phyloP scores from a whole-genome alignment of 257 asterid species.

The Euphrasia confusa region DNA sequence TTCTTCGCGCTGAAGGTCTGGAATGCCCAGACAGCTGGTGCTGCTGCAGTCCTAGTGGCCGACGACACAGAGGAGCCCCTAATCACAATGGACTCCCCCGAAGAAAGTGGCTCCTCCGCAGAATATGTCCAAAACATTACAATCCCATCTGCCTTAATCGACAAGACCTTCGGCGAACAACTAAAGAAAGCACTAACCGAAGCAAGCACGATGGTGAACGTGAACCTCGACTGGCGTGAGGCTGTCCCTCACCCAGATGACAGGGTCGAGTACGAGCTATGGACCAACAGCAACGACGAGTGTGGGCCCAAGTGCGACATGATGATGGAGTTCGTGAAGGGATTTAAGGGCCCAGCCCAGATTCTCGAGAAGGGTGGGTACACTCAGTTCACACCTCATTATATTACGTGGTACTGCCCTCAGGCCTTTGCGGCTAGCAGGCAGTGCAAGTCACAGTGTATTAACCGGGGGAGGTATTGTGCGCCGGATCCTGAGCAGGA shows the following conservation, averaged over 20 bases:
- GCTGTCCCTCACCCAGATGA: slow-evolving; percentile 55
- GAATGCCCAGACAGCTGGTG: slow-evolving; percentile 54
- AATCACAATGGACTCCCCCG: slow-evolving; percentile 48
- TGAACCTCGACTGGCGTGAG: slow-evolving; percentile 56
- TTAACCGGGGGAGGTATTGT: slow-evolving; percentile 50
- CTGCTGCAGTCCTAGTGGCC: slow-evolving; percentile 56
- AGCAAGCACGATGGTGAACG: slow-evolving; percentile 38
- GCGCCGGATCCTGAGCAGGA: slow-evolving; percentile 56
- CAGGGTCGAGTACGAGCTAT: slow-evolving; percentile 40
- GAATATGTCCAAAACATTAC: slow-evolving; percentile 39
- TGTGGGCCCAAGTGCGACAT: slow-evolving; percentile 47
- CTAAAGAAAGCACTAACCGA: slow-evolving; percentile 32
- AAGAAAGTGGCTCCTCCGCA: slow-evolving; percentile 38
- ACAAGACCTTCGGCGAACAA: slow-evolving; percentile 38
- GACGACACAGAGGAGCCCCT: slow-evolving; percentile 38
- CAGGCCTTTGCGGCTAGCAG: slow-evolving; percentile 44
- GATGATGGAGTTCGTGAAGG: slow-evolving; percentile 49
- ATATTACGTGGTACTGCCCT: slow-evolving; percentile 53
- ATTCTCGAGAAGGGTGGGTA: slow-evolving; percentile 51
- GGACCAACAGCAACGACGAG: slow-evolving; percentile 40
- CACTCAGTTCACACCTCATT: slow-evolving; percentile 50
- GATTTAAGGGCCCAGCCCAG: slow-evolving; percentile 51
- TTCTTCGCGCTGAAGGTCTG: slow-evolving; percentile 53
- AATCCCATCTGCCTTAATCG: slow-evolving; percentile 50
- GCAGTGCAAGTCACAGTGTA: slow-evolving; percentile 50